These are phyloP conservation scores for Phoma sp. DNA, from an alignment of 2,329 filamentous ascomycete genomes.

Conservation along the genomic window DNA sequence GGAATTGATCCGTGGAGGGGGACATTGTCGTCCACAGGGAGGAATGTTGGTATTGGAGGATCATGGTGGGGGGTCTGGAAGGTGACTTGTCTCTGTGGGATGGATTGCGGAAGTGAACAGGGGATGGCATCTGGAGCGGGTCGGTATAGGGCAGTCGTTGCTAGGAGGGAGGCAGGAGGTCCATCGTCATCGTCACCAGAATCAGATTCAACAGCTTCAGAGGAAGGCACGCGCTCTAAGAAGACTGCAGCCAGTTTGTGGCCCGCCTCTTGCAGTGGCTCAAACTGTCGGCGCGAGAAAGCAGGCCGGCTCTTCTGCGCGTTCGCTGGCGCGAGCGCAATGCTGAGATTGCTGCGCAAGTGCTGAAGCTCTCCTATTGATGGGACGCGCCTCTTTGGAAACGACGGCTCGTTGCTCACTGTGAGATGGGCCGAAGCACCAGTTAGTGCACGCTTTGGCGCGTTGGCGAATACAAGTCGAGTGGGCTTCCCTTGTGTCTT, in stretches of 20 bases:
- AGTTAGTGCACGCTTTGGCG: neutral
- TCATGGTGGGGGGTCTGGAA: neutral
- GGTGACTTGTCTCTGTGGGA: neutral
- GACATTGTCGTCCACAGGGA: neutral
- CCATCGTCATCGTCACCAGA: neutral
- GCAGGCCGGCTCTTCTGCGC: neutral
- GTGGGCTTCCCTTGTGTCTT: neutral
- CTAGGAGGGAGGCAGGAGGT: neutral
- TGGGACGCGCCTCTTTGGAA: slow-evolving; percentile 8
- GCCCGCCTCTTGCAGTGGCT: no score
- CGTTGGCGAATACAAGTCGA: neutral
- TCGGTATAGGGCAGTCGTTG: neutral
- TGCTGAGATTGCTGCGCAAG: slow-evolving; percentile 5
- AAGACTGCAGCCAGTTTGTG: no score
- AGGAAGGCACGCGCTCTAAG: neutral
- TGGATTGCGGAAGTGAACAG: no score
- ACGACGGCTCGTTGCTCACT: neutral
- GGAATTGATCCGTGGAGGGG: no score
- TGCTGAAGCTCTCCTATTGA: neutral
- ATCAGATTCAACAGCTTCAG: neutral
- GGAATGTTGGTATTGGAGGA: neutral
- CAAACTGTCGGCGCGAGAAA: no score
- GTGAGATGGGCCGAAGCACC: neutral
- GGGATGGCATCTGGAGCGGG: neutral
- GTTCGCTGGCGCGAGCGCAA: neutral